Evolutionary conservation across 2,329 filamentous ascomycete species (phyloP).

Genomic region (Colletotrichum liaoningense): DNA sequence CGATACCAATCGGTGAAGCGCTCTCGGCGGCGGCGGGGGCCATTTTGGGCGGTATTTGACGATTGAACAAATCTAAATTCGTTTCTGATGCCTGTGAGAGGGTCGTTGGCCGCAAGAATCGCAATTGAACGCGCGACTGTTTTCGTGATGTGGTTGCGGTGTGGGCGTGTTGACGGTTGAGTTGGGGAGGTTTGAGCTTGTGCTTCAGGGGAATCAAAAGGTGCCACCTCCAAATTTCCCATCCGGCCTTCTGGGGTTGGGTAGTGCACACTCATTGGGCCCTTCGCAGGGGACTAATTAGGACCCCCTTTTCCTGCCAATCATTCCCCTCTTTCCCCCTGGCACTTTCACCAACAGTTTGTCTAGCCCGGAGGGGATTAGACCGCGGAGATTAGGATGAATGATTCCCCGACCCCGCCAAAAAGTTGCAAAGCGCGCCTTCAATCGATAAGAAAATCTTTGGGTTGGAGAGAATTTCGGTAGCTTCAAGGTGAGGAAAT

Average conservation of each 20-base stretch:
- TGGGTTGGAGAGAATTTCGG: conserved; percentile 19
- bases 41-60: conserved; percentile 57
- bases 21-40: conserved; percentile 67
- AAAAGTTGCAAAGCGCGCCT: conserved; percentile 41
- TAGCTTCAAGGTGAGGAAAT: conserved; percentile 39
- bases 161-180: conserved; percentile 36
- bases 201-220: conserved; percentile 40
- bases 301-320: conserved; percentile 37
- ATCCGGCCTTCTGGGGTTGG: conserved; percentile 33
- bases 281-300: conserved; percentile 35
- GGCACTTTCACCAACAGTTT: conserved; percentile 11
- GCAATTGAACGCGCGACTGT: conserved; percentile 33
- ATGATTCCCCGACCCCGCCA: conserved; percentile 46
- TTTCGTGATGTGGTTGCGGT: conserved; percentile 37
- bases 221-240: conserved; percentile 39
- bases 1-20: conserved; percentile 78
- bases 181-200: conserved; percentile 37
- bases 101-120: conserved; percentile 22
- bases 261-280: conserved; percentile 32
- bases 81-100: conserved; percentile 17
- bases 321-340: conserved; percentile 32
- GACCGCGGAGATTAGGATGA: conserved; percentile 44
- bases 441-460: conserved; percentile 48
- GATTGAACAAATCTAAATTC: conserved; percentile 36
- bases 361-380: conserved; percentile 10